Conservation (phyloP, 306 rosid species). For the Dryas drummondii region DNA sequence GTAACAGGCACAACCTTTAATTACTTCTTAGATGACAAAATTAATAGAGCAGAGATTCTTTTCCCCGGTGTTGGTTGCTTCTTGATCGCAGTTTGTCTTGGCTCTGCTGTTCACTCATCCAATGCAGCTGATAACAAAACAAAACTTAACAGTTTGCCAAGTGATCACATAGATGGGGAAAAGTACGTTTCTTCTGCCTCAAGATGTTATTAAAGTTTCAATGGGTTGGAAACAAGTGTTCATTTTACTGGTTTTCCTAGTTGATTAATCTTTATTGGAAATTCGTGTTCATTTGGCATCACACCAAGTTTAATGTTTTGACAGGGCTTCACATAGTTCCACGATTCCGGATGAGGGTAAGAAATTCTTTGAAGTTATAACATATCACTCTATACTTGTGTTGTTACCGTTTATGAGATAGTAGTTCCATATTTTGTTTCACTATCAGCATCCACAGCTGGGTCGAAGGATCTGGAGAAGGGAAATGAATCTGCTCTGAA, state of each 20-base stretch:
- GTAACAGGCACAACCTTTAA: conserved; percentile 79
- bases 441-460: conserved; percentile 30
- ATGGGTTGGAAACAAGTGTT: background rate
- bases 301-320: conserved; percentile 20
- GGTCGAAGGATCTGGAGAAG: conserved; percentile 43
- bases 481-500: conserved; percentile 33
- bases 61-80: conserved; percentile 94
- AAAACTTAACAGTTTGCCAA: conserved; percentile 50
- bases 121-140: conserved; percentile 72
- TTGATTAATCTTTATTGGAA: background rate
- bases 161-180: conserved; percentile 29
- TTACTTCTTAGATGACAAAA: conserved; percentile 79
- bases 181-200: conserved; percentile 45
- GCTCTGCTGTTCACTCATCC: conserved; percentile 83
- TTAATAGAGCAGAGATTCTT: conserved; percentile 78
- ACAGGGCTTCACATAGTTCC: conserved; percentile 39
- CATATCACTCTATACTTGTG: conserved; percentile 2
- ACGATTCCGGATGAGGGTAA: conserved; percentile 39
- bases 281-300: background rate
- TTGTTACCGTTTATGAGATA: conserved; percentile 9
- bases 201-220: background rate
- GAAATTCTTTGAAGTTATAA: conserved; percentile 14
- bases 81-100: conserved; percentile 81
- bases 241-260: background rate
- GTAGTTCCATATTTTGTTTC: conserved; percentile 5